These are phyloP conservation scores for Phytopythium litorale DNA, from an alignment of 352 stramenopile genomes.

Conservation along the genomic window DNA sequence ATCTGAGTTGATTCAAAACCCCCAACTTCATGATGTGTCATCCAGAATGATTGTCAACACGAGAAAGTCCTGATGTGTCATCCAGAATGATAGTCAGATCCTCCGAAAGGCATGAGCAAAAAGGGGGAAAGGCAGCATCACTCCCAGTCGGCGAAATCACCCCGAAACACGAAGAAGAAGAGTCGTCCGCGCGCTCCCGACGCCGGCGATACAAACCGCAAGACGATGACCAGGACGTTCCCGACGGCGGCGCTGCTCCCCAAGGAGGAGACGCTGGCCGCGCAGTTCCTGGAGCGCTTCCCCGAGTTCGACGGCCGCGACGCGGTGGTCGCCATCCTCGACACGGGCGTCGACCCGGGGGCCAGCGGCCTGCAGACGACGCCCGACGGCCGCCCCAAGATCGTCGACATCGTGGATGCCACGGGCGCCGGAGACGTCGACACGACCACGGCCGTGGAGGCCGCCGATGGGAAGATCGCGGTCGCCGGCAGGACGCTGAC, in stretches of 20 bases:
- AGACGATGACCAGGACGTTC: conserved; percentile 47
- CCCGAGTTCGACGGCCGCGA: conserved; percentile 89
- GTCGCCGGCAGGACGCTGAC: conserved; percentile 49
- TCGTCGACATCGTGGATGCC: conserved; percentile 95
- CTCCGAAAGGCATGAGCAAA: too few species aligned
- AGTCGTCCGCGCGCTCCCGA: too few species aligned
- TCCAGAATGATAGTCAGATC: conserved; percentile 8
- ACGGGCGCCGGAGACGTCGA: conserved; percentile 93
- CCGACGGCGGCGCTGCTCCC: conserved; percentile 73
- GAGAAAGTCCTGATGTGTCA: conserved; percentile 3
- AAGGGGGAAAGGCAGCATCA: neutral
- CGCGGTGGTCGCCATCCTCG: conserved; percentile 93
- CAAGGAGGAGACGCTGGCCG: conserved; percentile 90
- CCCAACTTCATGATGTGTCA: neutral
- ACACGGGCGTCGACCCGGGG: conserved; percentile 94
- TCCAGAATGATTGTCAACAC: conserved; percentile 5
- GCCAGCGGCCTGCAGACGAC: conserved; percentile 86
- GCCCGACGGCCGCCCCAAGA: conserved; percentile 87
- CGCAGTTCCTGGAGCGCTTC: conserved; percentile 71
- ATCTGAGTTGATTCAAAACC: neutral
- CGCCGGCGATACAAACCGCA: neutral
- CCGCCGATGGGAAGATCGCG: conserved; percentile 46
- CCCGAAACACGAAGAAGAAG: neutral
- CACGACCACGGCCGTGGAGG: conserved; percentile 59
- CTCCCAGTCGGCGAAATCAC: neutral